Percentiles rank a stretch among this genome's conserved stretches.
These are phyloP conservation scores for Silene noctiflora DNA, from an alignment of 179 eudicot species.

Conservation along the genomic window DNA sequence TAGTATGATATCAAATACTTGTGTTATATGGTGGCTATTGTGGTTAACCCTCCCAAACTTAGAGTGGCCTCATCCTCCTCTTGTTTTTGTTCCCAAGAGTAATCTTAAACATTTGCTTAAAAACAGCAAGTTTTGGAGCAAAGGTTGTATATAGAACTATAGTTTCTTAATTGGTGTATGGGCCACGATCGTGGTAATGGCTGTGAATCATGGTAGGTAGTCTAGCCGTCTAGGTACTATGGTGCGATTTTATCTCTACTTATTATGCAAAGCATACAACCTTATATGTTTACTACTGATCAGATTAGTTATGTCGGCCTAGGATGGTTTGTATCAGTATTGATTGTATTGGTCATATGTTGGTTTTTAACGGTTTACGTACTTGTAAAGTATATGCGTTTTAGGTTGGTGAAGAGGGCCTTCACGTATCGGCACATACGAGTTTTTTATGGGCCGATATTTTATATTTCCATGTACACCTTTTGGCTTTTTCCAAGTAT, in stretches of 20 bases:
- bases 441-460: no score
- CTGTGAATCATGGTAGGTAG: no score
- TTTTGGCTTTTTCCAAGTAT: no score
- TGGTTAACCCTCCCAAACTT: neutral
- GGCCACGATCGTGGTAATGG: no score
- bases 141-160: neutral
- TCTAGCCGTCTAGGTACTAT: no score
- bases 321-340: neutral
- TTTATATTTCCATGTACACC: no score
- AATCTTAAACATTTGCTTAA: neutral
- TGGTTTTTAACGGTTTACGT: neutral
- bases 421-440: no score
- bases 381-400: neutral
- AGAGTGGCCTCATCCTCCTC: neutral
- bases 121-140: neutral
- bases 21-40: neutral
- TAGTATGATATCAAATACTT: conserved; percentile 3
- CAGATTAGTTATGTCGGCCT: neutral
- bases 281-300: neutral
- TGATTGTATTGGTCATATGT: neutral
- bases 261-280: neutral
- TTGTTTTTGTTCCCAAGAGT: neutral
- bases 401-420: no score
- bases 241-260: neutral
- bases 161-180: neutral